Evolutionary conservation across 2,329 filamentous ascomycete genomes (phyloP), one percentile per base, ranked within the genome.

Genomic region (Sarocladium kiliense): DNA sequence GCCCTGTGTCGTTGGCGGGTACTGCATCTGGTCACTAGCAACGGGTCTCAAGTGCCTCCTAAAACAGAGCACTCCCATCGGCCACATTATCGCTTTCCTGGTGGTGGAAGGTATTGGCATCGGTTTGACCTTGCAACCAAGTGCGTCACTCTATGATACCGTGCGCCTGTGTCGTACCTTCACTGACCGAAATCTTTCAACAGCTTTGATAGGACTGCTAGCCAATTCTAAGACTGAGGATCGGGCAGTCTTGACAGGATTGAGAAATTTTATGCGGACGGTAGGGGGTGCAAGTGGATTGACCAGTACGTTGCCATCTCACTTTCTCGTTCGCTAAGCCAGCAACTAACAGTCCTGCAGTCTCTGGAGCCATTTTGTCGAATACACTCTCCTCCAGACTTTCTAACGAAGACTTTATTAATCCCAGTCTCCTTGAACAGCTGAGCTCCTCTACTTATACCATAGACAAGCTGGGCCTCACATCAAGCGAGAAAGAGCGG

Each of bases 191-290:
- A 10, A 4, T 45, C 23, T 11, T 16, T 19, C 11, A 21, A 25
- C n/a, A 45, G 41, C 68, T 10, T 60, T 73, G 6, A 64, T 74
- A 1, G 71, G 65, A 1, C 61, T 72, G 53, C 67, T 72, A 37
- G 71, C 72, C 25, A 69, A 72, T 55, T 66, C 64, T 0, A 63
- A 63, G 3, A 68, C 63, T 39, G 64, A 67, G 26, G 67, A 71
- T 37, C 66, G 71, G 0, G 71, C 72, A 11, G 70, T 74, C 32
- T 66, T 68, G 2, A 74, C 68, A 2, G 66, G 68, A 0, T 62
- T 69, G 21, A 66, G 72, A n/a, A 73, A 72, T 54, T 73, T 74
- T 47, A 61, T 71, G 30, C 66, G 72, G 10, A 66, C 64, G 6
- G 61, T 70, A 3, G 71, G 72, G 10, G 71, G 41, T 25, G 41